Conservation (phyloP, 1,284 basidiomycete genomes). For the Fistulinella cinereoalba region DNA sequence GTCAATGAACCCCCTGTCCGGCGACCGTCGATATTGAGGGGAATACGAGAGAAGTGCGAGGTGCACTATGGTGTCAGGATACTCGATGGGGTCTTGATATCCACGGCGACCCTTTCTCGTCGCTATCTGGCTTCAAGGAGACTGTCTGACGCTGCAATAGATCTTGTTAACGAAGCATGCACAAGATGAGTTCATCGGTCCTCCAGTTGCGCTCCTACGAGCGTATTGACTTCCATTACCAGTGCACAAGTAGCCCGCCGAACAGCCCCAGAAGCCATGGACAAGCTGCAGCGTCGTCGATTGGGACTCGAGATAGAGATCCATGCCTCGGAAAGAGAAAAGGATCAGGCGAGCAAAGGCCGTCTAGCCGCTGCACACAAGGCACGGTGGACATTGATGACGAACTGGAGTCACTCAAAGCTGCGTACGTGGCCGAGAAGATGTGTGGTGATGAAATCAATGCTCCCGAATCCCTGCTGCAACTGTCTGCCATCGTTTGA, state of each 20-base stretch:
- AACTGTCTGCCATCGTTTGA: slow-evolving; percentile 8
- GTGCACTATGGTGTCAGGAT: slow-evolving; percentile 91
- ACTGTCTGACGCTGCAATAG: slow-evolving; percentile 89
- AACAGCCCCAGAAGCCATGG: slow-evolving; percentile 92
- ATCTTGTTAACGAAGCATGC: slow-evolving; percentile 91
- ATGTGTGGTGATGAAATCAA: slow-evolving; percentile 84
- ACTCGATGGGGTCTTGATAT: slow-evolving; percentile 85
- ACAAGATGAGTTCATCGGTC: slow-evolving; percentile 54
- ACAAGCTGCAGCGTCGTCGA: slow-evolving; percentile 89
- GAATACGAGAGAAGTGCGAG: slow-evolving; percentile 77
- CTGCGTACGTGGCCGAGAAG: slow-evolving; percentile 90
- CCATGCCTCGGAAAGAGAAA: slow-evolving; percentile 92
- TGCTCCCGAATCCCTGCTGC: slow-evolving; percentile 11
- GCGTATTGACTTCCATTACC: slow-evolving; percentile 18
- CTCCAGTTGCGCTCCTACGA: background rate
- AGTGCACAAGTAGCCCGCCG: slow-evolving; percentile 91
- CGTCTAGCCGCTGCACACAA: slow-evolving; percentile 78
- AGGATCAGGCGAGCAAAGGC: slow-evolving; percentile 88
- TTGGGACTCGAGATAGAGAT: slow-evolving; percentile 95
- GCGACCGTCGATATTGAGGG: slow-evolving; percentile 95
- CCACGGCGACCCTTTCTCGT: slow-evolving; percentile 90
- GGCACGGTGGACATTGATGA: slow-evolving; percentile 84
- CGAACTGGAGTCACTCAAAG: slow-evolving; percentile 83
- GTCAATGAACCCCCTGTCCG: slow-evolving; percentile 90
- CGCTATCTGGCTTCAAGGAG: slow-evolving; percentile 89